Conservation (phyloP, 345 rosid species). For the Cochlearia excelsa region DNA sequence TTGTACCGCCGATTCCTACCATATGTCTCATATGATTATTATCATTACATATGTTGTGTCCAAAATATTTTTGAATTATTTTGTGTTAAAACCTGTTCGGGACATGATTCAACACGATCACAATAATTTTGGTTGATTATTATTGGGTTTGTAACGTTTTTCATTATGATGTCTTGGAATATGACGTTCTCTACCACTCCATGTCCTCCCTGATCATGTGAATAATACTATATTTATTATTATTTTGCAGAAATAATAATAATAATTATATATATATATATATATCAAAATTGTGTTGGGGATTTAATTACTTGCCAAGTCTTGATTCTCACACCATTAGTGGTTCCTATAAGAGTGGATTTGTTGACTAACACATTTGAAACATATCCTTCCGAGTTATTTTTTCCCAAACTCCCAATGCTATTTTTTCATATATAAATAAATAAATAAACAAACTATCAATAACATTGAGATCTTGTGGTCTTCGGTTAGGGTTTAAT, state of each 20-base stretch:
- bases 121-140: constrained; percentile 83
- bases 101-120: constrained; percentile 51
- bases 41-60: neutral
- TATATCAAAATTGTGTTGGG: neutral
- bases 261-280: no score
- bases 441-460: neutral
- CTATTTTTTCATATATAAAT: constrained; percentile 30
- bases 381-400: constrained; percentile 54
- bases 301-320: constrained; percentile 75
- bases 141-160: constrained; percentile 73
- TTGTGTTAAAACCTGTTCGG: constrained; percentile 47
- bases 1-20: constrained; percentile 68
- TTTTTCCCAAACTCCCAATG: constrained; percentile 85
- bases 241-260: no score
- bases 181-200: constrained; percentile 66
- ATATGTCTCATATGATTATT: neutral
- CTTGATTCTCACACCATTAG: constrained; percentile 84
- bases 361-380: constrained; percentile 67
- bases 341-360: constrained; percentile 64
- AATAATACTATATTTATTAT: neutral
- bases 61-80: neutral
- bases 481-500: neutral
- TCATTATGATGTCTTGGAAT: constrained; percentile 60
- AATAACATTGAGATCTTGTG: neutral
- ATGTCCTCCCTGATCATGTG: constrained; percentile 63